Conservation (phyloP, 225 moss, liverwort and hornwort species). For the Antitrichia curtipendula region DNA sequence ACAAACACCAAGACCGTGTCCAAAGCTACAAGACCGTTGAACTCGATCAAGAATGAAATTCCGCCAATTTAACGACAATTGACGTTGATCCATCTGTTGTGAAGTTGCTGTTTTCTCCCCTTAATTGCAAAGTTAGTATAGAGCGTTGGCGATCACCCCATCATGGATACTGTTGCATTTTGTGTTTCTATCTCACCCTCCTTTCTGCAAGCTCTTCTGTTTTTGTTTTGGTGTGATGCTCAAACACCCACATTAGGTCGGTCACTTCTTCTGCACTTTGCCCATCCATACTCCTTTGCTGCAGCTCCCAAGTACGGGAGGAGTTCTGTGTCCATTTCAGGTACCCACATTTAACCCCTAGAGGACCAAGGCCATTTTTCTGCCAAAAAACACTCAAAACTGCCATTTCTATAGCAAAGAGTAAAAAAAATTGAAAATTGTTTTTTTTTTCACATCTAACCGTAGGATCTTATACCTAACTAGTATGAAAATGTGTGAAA, state of each 20-base stretch:
- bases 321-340: neutral
- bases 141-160: neutral
- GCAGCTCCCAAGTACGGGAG: slow-evolving; percentile 11
- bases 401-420: no score
- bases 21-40: neutral
- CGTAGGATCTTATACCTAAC: no score
- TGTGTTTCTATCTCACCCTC: neutral
- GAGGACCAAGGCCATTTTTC: no score
- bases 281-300: slow-evolving; percentile 17
- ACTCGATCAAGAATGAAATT: neutral
- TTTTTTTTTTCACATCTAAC: no score
- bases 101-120: neutral
- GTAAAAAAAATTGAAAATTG: no score
- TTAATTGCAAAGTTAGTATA: neutral
- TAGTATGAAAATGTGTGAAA: no score
- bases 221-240: neutral
- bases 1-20: neutral
- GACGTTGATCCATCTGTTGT: neutral
- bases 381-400: no score
- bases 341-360: neutral
- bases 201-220: neutral
- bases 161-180: neutral
- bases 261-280: slow-evolving; percentile 26
- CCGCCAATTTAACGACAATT: neutral
- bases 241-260: neutral